These are phyloP conservation scores for Xylariaceae sp. DNA, from an alignment of 2,329 filamentous ascomycete genomes.

Conservation along the genomic window DNA sequence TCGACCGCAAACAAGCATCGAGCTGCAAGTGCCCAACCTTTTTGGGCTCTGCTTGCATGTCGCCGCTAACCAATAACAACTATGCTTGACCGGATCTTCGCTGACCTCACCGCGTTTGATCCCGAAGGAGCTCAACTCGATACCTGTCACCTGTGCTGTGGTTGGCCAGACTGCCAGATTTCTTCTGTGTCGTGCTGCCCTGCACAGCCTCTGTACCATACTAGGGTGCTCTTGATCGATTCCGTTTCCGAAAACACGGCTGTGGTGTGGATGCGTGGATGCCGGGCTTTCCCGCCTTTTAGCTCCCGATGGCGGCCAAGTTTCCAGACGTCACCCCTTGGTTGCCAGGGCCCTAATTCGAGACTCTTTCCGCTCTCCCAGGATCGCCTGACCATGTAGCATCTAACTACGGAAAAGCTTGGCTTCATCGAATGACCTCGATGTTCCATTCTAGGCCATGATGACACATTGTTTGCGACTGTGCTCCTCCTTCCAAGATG, in stretches of 20 bases:
- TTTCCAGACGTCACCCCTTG: slow-evolving; percentile 6
- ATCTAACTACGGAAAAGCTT: not conserved
- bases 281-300: slow-evolving; percentile 29
- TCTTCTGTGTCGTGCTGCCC: slow-evolving; percentile 7
- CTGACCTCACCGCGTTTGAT: slow-evolving; percentile 14
- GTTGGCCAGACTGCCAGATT: slow-evolving; percentile 13
- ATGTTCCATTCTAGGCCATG: not conserved
- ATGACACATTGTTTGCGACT: slow-evolving; percentile 4
- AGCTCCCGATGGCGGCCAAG: slow-evolving; percentile 21
- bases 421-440: slow-evolving; percentile 1
- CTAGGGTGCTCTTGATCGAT: slow-evolving; percentile 6
- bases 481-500: slow-evolving; percentile 6
- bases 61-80: slow-evolving; percentile 15
- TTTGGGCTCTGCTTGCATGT: slow-evolving; percentile 25
- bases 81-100: slow-evolving; percentile 16
- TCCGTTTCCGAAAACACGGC: slow-evolving; percentile 17
- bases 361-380: not conserved
- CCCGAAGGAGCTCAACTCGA: slow-evolving; percentile 8
- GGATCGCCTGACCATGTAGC: not conserved
- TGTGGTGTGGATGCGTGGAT: slow-evolving; percentile 23
- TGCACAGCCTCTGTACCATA: slow-evolving; percentile 5
- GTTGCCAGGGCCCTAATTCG: slow-evolving; percentile 4
- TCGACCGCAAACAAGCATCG: slow-evolving; percentile 13
- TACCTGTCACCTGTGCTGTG: slow-evolving; percentile 7
- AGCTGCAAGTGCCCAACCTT: slow-evolving; percentile 22